phyloP scores from a whole-genome alignment of 768 basidiomycete species.

The Rhizopogon vesiculosus region DNA sequence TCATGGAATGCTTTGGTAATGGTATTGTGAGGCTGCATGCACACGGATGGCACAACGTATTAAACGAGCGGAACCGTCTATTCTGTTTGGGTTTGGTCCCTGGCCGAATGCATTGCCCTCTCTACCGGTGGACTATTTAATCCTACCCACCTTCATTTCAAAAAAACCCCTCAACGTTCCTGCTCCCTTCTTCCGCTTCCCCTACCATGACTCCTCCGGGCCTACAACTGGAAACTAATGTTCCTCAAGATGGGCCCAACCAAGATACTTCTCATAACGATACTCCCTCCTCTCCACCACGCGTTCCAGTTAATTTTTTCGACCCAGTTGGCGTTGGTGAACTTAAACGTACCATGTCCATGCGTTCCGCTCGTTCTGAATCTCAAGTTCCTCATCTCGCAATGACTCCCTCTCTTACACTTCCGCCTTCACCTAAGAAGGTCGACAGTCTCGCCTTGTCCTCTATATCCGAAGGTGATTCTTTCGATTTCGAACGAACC shows the following conservation, averaged over 20 bases:
- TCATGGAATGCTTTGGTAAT: background rate
- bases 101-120: background rate
- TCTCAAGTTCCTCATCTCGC: background rate
- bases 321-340: slow-evolving; percentile 41
- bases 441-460: background rate
- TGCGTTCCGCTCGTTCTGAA: background rate
- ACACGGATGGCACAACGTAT: background rate
- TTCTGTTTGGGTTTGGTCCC: background rate
- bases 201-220: background rate
- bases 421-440: background rate
- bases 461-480: slow-evolving; percentile 7
- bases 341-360: slow-evolving; percentile 28
- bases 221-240: background rate
- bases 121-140: background rate
- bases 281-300: background rate
- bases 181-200: background rate
- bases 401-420: background rate
- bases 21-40: background rate
- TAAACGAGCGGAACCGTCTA: background rate
- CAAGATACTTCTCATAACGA: background rate
- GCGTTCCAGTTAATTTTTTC: slow-evolving; percentile 41
- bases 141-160: too few relatives aligned
- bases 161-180: background rate
- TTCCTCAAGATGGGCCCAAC: background rate
- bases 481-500: slow-evolving; percentile 27